Evolutionary conservation across 768 basidiomycete species (phyloP).

Genomic region (Daedalea quercina): DNA sequence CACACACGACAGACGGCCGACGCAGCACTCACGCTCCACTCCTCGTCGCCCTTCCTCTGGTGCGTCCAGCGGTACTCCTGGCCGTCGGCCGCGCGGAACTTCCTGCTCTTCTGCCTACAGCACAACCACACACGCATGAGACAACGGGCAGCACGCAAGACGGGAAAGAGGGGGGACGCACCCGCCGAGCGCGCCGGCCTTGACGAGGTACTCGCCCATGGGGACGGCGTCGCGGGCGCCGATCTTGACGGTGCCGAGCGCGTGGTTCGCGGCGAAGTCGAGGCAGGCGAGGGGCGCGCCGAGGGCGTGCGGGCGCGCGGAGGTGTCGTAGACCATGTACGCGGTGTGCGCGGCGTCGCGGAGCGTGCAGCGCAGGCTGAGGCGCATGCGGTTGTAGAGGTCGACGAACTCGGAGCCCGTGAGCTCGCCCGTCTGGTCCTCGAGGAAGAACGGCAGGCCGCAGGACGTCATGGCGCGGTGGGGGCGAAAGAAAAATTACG

Average conservation of each 20-base stretch:
- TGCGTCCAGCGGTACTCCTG: constrained; percentile 58
- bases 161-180: constrained; percentile 24
- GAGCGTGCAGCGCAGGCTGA: constrained; percentile 43
- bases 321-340: constrained; percentile 47
- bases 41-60: constrained; percentile 40
- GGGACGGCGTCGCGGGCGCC: constrained; percentile 28
- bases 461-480: constrained; percentile 28
- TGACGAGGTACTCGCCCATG: constrained; percentile 50
- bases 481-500: neutral
- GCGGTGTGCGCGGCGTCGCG: constrained; percentile 34
- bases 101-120: constrained; percentile 38
- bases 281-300: constrained; percentile 38
- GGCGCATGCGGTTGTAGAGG: constrained; percentile 51
- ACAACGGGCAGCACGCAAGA: no score
- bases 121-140: neutral
- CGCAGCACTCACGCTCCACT: constrained; percentile 52
- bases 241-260: constrained; percentile 47
- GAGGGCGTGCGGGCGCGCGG: constrained; percentile 17
- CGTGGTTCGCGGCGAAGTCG: constrained; percentile 38
- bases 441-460: constrained; percentile 56
- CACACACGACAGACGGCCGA: neutral
- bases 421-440: constrained; percentile 52
- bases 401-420: constrained; percentile 55
- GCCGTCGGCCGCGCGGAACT: constrained; percentile 53
- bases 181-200: constrained; percentile 34